Evolutionary conservation across 495 filamentous ascomycete species (phyloP).

Genomic region (Penicillium fimorum): DNA sequence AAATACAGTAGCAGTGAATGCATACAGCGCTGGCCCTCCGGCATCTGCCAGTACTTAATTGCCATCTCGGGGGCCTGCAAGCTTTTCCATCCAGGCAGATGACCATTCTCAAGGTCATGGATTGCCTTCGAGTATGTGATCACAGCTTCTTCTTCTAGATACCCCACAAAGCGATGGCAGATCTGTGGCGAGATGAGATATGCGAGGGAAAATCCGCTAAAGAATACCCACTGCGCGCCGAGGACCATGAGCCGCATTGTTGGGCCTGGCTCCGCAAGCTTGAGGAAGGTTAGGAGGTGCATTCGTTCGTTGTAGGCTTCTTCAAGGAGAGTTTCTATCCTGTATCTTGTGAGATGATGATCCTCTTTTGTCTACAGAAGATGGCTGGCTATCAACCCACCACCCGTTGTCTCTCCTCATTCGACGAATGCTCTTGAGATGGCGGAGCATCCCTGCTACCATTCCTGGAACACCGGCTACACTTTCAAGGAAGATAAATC

Average conservation of each 20-base stretch:
- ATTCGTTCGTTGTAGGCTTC: conserved; percentile 93
- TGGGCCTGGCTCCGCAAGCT: conserved; percentile 78
- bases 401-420: conserved; percentile 85
- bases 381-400: conserved; percentile 30
- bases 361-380: not conserved
- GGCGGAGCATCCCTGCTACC: conserved; percentile 83
- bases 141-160: conserved; percentile 92
- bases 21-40: conserved; percentile 76
- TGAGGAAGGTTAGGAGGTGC: conserved; percentile 89
- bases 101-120: conserved; percentile 75
- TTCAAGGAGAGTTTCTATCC: conserved; percentile 80
- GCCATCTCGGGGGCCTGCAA: conserved; percentile 82
- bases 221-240: conserved; percentile 80
- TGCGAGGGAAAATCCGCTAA: conserved; percentile 82
- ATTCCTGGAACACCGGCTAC: conserved; percentile 88
- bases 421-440: conserved; percentile 69
- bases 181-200: conserved; percentile 86
- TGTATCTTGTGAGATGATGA: not conserved
- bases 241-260: conserved; percentile 85
- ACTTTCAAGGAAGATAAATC: conserved; percentile 83
- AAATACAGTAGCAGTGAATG: conserved; percentile 80
- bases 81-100: conserved; percentile 74
- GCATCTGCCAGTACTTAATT: conserved; percentile 84
- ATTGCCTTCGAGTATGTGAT: conserved; percentile 87
- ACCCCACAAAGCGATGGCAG: conserved; percentile 92